Base-by-base conservation (phyloP, 345 rosid species). In the Eucalyptus polyanthemos region DNA sequence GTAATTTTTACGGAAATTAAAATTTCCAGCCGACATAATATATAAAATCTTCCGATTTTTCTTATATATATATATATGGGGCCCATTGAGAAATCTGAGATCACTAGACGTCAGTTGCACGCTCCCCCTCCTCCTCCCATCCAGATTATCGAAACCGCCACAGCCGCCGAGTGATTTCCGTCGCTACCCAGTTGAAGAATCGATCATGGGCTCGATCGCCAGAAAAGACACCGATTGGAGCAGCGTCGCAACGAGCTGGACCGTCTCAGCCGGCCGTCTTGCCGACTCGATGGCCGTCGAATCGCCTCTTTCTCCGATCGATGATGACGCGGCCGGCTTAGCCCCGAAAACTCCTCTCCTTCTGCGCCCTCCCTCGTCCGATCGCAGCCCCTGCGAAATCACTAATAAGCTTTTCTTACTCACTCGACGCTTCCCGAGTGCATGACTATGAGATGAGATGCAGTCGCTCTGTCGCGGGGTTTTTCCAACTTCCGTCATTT, bases 331-430 rank as follows among this genome's bases (percentile, higher is more conserved):
- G 88, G 76, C 50, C 88, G 89, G 86, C 86, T 88, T 92, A 14
- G 34, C 72, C 29, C 10, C 83, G 62, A 93, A 91, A 86, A 88
- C 94, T 11, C 94, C 96, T 65, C 94, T 97, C 42, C 83, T 95
- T 60, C 92, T 96, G 10, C 90, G 87, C 89, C 93, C 95, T 92
- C 89, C 93, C 14, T 86, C 93, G 45, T 90, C 95, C 19, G 93
- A 93, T 91, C 90, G 91, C 69, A 27, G 87, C 42, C 95, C 97
- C 81, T 95, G 99, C 91, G 98, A 96, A 91, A 95, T 96, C 91
- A 95, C 98, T 3, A 60, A 1, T 47, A 4, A 47, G 50, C 50
- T 47, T 11, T 47, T 11, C 50, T 47, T 1, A 11, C 50, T 11
- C 50, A 4, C 50, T 47, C 2, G 50, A 13, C 5, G 50, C 50